Conservation (phyloP, 2,329 filamentous ascomycete genomes). For the Pseudocercospora crystallina region DNA sequence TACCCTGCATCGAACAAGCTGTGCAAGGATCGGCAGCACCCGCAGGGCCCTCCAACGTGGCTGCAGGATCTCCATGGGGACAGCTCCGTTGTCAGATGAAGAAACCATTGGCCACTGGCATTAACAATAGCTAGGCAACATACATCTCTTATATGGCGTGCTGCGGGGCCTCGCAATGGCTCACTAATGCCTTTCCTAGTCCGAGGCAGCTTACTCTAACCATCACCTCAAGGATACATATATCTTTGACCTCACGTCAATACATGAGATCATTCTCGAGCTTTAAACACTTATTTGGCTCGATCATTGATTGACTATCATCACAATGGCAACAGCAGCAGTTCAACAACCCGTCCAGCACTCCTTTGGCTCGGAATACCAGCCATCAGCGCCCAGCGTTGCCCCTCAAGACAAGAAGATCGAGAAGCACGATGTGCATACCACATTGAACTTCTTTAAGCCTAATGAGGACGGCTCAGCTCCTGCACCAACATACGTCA, state of each 20-base stretch:
- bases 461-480: slow-evolving; percentile 26
- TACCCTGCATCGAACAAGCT: no score
- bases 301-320: background rate
- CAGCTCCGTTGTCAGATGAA: no score
- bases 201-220: background rate
- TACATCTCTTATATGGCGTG: slow-evolving; percentile 19
- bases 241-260: background rate
- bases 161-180: slow-evolving; percentile 10
- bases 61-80: no score
- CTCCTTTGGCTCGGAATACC: slow-evolving; percentile 11
- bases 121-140: slow-evolving; percentile 18
- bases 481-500: slow-evolving; percentile 22
- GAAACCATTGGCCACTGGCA: slow-evolving; percentile 11
- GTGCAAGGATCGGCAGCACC: no score
- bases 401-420: slow-evolving; percentile 10
- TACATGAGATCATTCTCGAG: no score
- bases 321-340: slow-evolving; percentile 23
- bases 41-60: no score
- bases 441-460: slow-evolving; percentile 26
- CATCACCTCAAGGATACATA: slow-evolving; percentile 1
- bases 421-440: slow-evolving; percentile 24
- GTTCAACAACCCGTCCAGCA: slow-evolving; percentile 17
- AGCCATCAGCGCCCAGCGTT: slow-evolving; percentile 6
- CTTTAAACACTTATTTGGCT: no score
- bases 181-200: slow-evolving; percentile 14